Conservation (phyloP, 176 grass and related monocot genomes). For the Musa schizocarpa region DNA sequence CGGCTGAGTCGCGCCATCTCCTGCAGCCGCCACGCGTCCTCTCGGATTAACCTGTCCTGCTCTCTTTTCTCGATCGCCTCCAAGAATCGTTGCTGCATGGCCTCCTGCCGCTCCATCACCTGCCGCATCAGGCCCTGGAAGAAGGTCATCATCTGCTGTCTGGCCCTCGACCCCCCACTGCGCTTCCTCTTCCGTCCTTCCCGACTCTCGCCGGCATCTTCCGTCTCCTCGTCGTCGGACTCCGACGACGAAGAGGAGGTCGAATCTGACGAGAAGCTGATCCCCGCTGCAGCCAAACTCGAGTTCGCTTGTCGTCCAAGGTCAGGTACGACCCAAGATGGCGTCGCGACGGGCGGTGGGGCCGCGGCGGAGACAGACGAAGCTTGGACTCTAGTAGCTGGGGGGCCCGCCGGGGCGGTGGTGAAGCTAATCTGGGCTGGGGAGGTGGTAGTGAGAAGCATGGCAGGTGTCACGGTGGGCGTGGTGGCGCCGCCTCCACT, state of each 20-base stretch:
- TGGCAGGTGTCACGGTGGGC: neutral
- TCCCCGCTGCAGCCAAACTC: conserved; percentile 28
- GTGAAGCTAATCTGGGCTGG: too few relatives aligned
- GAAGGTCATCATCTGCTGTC: too few relatives aligned
- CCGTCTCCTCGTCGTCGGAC: too few relatives aligned
- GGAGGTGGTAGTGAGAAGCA: too few relatives aligned
- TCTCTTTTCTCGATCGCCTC: too few relatives aligned
- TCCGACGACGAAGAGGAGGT: conserved; percentile 1
- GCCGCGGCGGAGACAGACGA: too few relatives aligned
- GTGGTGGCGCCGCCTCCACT: neutral
- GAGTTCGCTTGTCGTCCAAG: conserved; percentile 13
- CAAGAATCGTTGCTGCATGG: too few relatives aligned
- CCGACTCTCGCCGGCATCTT: too few relatives aligned
- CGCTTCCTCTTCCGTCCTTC: too few relatives aligned
- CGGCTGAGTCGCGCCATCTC: conserved; percentile 63
- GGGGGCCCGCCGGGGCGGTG: too few relatives aligned
- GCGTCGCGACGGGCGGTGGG: too few relatives aligned
- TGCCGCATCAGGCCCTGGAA: conserved; percentile 20
- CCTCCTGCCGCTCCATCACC: neutral
- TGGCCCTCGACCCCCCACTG: too few relatives aligned
- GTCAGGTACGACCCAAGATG: neutral
- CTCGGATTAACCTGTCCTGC: conserved; percentile 14
- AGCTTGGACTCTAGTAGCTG: neutral
- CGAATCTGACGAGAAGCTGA: conserved; percentile 45
- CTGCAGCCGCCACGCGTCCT: conserved; percentile 86